Evolutionary conservation across 805 yeast species (phyloP).

Genomic region (Teunomyces stri): DNA sequence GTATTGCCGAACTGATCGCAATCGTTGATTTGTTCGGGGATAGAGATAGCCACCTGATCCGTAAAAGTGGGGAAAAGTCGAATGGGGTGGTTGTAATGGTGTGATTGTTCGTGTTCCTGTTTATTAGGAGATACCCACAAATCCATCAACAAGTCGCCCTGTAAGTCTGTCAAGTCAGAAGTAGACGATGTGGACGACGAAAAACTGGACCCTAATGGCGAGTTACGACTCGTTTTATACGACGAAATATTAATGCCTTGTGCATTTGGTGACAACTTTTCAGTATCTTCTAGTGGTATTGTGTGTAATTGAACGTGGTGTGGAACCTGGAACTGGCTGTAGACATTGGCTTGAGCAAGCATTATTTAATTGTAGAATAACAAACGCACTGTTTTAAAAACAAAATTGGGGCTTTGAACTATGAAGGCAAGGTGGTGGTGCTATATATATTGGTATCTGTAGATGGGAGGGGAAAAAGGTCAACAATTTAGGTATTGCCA

Average conservation of each 20-base stretch:
- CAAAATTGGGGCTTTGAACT: neutral
- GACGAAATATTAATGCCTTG: neutral
- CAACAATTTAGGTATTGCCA: slow-evolving; percentile 6
- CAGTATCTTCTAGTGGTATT: slow-evolving; percentile 7
- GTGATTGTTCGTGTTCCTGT: slow-evolving; percentile 7
- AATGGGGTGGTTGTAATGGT: slow-evolving; percentile 11
- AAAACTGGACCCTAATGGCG: slow-evolving; percentile 10
- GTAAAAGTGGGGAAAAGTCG: neutral
- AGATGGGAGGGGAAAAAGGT: slow-evolving; percentile 8
- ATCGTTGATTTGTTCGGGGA: slow-evolving; percentile 4
- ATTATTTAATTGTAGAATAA: neutral
- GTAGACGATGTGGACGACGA: slow-evolving; percentile 11
- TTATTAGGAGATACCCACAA: slow-evolving; percentile 20
- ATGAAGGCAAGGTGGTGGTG: neutral
- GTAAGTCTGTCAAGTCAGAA: slow-evolving; percentile 11
- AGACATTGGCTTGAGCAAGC: neutral
- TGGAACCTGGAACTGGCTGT: neutral
- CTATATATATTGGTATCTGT: slow-evolving; percentile 5
- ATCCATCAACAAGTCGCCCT: slow-evolving; percentile 32
- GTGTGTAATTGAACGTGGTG: slow-evolving; percentile 8
- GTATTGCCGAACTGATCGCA: slow-evolving; percentile 20
- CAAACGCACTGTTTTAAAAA: neutral
- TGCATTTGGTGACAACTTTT: slow-evolving; percentile 3
- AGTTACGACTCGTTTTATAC: neutral
- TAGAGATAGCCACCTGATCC: neutral